Percentiles rank a stretch among this genome's conserved stretches.
phyloP scores from a whole-genome alignment of 2,329 filamentous ascomycete species.

The Neoarthrinium moseri region DNA sequence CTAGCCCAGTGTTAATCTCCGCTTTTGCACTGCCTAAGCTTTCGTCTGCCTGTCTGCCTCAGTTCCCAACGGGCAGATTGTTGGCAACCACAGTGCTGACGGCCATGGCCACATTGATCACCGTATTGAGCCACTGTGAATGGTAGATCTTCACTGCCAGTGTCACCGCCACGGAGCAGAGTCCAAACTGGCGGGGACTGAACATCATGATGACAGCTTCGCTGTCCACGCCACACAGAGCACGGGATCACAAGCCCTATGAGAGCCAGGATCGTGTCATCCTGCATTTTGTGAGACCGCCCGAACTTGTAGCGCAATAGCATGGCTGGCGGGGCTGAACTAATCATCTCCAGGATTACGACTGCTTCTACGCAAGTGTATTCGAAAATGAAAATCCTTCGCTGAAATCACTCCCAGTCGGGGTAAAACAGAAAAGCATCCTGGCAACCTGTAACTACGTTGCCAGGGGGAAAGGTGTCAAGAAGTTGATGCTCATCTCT shows the following conservation, averaged over 20 bases:
- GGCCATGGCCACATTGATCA: no score
- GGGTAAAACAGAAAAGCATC: conserved; percentile 91
- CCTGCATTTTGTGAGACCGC: conserved; percentile 8
- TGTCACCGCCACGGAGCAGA: no score
- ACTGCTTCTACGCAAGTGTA: conserved; percentile 93
- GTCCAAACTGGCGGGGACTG: no score
- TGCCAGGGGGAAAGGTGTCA: conserved; percentile 69
- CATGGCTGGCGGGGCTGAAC: conserved; percentile 1
- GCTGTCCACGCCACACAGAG: background rate
- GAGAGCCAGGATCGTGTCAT: conserved; percentile 5
- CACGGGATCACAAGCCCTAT: background rate
- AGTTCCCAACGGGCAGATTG: no score
- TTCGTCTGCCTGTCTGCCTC: background rate
- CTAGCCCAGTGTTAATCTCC: background rate
- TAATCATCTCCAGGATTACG: conserved; percentile 64
- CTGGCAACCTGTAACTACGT: conserved; percentile 93
- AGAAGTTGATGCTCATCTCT: conserved; percentile 81
- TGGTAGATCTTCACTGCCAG: no score
- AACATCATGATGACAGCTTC: background rate
- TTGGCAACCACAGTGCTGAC: no score
- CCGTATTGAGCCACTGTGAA: no score
- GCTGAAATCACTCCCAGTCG: conserved; percentile 71
- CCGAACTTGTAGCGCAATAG: background rate
- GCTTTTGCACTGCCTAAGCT: background rate
- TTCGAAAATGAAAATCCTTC: conserved; percentile 78